A percentile compares a stretch with the other conserved stretches of the same genome.
Conservation (phyloP, 495 filamentous ascomycete species). For the Lophiostoma macrostomum region DNA sequence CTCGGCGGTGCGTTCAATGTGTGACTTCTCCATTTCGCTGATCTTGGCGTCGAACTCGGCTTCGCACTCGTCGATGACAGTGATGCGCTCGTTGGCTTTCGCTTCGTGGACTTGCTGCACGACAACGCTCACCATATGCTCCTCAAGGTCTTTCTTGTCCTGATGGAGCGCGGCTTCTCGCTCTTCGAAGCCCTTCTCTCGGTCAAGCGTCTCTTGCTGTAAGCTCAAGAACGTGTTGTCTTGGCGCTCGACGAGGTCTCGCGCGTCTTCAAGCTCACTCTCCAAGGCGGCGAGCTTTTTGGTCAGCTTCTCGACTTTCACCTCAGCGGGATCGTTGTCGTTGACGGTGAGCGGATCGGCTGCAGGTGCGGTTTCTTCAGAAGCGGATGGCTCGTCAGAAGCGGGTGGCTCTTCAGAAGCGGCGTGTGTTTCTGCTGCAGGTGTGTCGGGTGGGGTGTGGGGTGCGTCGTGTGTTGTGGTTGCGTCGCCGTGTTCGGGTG, state of each 20-base stretch:
- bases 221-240: slow-evolving; percentile 18
- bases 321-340: slow-evolving; percentile 15
- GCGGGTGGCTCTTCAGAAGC: background rate
- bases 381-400: background rate
- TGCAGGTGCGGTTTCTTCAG: background rate
- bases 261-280: slow-evolving; percentile 61
- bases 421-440: slow-evolving; percentile 11
- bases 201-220: slow-evolving; percentile 15
- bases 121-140: slow-evolving; percentile 34
- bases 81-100: slow-evolving; percentile 21
- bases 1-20: background rate
- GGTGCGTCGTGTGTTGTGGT: background rate
- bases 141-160: slow-evolving; percentile 31
- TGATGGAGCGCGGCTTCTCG: slow-evolving; percentile 18
- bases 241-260: slow-evolving; percentile 40
- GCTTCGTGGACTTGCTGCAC: slow-evolving; percentile 35
- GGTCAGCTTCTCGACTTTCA: slow-evolving; percentile 50
- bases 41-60: slow-evolving; percentile 4
- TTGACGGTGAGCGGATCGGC: slow-evolving; percentile 16
- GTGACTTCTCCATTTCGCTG: background rate
- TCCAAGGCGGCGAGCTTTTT: slow-evolving; percentile 46
- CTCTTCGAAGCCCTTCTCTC: slow-evolving; percentile 17
- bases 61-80: slow-evolving; percentile 22
- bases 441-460: slow-evolving; percentile 25
- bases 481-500: background rate